These are phyloP conservation scores for Debaryomyces maramus DNA, from an alignment of 805 yeast species.

Conservation along the genomic window DNA sequence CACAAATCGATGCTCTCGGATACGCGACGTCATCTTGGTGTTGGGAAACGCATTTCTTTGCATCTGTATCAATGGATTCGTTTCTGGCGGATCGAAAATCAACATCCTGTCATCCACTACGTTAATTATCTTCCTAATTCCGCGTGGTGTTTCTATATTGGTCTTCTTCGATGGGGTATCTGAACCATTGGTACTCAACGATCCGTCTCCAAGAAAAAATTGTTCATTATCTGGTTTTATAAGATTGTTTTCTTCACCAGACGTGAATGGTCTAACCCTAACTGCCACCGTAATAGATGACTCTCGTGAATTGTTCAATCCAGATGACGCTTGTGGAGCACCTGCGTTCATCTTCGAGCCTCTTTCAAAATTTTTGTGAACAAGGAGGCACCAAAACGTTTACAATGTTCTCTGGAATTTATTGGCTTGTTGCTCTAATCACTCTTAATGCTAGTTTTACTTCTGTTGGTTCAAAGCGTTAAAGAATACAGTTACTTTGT, in stretches of 20 bases:
- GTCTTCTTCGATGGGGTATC: slow-evolving; percentile 16
- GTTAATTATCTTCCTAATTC: slow-evolving; percentile 67
- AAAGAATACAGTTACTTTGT: background rate
- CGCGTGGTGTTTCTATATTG: slow-evolving; percentile 40
- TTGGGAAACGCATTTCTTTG: slow-evolving; percentile 46
- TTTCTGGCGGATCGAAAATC: slow-evolving; percentile 80
- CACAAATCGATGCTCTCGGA: slow-evolving; percentile 74
- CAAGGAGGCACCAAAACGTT: background rate
- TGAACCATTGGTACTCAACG: slow-evolving; percentile 25
- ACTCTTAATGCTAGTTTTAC: background rate
- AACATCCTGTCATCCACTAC: slow-evolving; percentile 86
- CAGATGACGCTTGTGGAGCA: background rate
- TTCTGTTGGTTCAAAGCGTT: background rate
- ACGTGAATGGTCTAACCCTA: slow-evolving; percentile 81
- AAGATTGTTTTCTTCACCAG: slow-evolving; percentile 50
- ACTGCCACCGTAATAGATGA: slow-evolving; percentile 77
- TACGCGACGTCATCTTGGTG: slow-evolving; percentile 42
- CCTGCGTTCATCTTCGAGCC: slow-evolving; percentile 2
- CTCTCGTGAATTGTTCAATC: slow-evolving; percentile 21
- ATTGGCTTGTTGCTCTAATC: background rate
- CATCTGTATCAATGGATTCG: slow-evolving; percentile 57
- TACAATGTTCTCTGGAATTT: background rate
- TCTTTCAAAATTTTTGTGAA: background rate
- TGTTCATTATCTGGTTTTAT: slow-evolving; percentile 38
- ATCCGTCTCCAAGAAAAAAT: slow-evolving; percentile 56